Evolutionary conservation across 352 stramenopile species (phyloP), one percentile per base, ranked within the genome.

Genomic region (Pythium apleroticum): DNA sequence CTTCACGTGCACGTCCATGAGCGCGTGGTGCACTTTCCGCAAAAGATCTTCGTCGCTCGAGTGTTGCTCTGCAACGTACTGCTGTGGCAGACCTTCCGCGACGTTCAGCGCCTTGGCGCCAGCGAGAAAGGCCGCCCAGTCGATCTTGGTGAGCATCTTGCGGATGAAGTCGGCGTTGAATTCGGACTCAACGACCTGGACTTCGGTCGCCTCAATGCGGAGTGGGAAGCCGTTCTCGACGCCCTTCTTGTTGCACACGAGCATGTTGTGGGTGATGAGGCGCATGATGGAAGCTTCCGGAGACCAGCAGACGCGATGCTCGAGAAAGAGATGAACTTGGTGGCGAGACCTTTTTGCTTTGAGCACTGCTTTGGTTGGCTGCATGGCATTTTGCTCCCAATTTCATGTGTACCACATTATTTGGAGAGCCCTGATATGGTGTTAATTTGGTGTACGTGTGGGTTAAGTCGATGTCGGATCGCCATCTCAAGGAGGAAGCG

Each of bases 1-100:
- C 66, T 98, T 89, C 24, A 99, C 91, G 66, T 99, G 96, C 59
- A 99, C 84, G 56, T 98, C 93, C 65, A 98, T 59, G 52, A 98
- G 73, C 48, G 89, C 88, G 53, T 95, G 81, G 71, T 98, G 92
- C 52, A 98, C 81, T 53, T 86, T 91, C 39, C 86, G 72, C 57
- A 98, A 71, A 30, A 85, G 72, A 12, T 85, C 78, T 49, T 98
- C 92, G 35, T 94, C 73, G 11, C 57, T 67, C 2, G 57, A 68
- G 31, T 78, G 68, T 17, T 80, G 65, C 3, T 81, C 74, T 28
- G 72, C 76, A 1, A 67, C 62, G 30, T 89, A 68, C 45, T 71
- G 52, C 49, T 84, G 72, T 2, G 91, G 88, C 9, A 97, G 63
- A 11, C 83, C 88, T 4, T 94, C 83, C 4, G 76, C 75, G 12